Base-by-base conservation (phyloP, 1,284 basidiomycete species). In the Puccinia novopanici region DNA sequence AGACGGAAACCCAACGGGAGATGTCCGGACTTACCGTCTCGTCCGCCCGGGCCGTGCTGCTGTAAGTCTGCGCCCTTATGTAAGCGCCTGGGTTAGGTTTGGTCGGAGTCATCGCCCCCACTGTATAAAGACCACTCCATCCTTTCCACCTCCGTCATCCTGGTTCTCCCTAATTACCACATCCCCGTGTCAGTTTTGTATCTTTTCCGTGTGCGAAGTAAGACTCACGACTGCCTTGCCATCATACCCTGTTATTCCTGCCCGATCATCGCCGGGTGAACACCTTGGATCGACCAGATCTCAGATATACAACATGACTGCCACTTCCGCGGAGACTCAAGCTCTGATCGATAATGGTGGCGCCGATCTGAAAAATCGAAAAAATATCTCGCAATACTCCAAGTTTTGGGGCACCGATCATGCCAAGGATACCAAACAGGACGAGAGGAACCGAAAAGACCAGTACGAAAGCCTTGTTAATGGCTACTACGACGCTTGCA, bases 401-500 rank as follows among this genome's bases (percentile, higher is more conserved):
- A 91, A 91, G 86, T 95, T 94, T 88, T 99, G 96, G 96, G 90
- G 96, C 83, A 91, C 92, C 86, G 92, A 98, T 86, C 88, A 91
- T 42, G 87, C 88, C 68, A 89, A 92, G 84, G 95, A 99, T 87
- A 87, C 86, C 63, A 88, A 89, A 1, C 87, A 86, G 54, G 90
- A 94, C 87, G 92, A 89, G 83, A 89, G 91, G 81, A 91, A 91
- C 85, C 90, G 96, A 83, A 87, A 95, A 80, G 90, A 90, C 77
- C 90, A 91, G 86, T 99, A 98, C 88, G 92, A 92, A 40, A 94
- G 96, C 82, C 93, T 99, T 82, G 92, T 98, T 82, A 98, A 98
- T 85, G 94, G 93, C 40, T 86, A 86, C 82, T 86, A 86, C 75
- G 86, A 86, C 55, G 85, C 85, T 45, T 85, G 84, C 45, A 99